These are phyloP conservation scores for Verticillium nubilum DNA, from an alignment of 2,329 filamentous ascomycete species.

Conservation along the genomic window DNA sequence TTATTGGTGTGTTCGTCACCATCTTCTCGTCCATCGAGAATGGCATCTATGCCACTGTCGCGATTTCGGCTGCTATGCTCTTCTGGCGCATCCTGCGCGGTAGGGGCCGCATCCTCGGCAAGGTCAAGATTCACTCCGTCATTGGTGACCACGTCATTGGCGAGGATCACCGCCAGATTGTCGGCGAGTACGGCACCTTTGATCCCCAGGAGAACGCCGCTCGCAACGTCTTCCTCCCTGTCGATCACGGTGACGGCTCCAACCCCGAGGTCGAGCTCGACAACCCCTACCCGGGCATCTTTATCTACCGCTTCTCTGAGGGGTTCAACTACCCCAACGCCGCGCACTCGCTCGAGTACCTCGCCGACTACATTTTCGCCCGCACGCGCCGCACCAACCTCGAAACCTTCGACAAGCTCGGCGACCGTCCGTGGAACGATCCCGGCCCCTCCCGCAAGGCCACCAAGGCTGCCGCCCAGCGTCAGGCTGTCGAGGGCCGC, in stretches of 20 bases:
- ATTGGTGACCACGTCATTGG: constrained; percentile 69
- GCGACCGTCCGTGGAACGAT: constrained; percentile 93
- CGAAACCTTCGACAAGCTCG: constrained; percentile 55
- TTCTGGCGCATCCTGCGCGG: constrained; percentile 81
- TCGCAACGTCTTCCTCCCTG: constrained; percentile 80
- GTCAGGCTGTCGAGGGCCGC: constrained; percentile 39
- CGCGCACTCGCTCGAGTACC: constrained; percentile 77
- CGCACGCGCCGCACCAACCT: constrained; percentile 73
- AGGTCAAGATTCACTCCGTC: constrained; percentile 78
- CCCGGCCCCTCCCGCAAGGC: constrained; percentile 60
- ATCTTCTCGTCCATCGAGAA: constrained; percentile 86
- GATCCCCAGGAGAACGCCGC: constrained; percentile 38
- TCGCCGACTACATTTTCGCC: constrained; percentile 62
- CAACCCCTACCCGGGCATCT: constrained; percentile 82
- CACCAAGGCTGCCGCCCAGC: constrained; percentile 32
- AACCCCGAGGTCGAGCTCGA: constrained; percentile 80
- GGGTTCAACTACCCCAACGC: constrained; percentile 97
- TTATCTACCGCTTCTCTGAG: constrained; percentile 93
- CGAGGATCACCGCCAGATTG: constrained; percentile 41
- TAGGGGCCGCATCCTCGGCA: constrained; percentile 77
- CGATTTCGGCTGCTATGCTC: constrained; percentile 69
- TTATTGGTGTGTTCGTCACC: constrained; percentile 84
- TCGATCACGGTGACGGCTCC: constrained; percentile 83
- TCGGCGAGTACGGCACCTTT: constrained; percentile 54
- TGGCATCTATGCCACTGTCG: constrained; percentile 85